phyloP scores from a whole-genome alignment of 2,329 filamentous ascomycete species.

The Xylariaceae sp. region DNA sequence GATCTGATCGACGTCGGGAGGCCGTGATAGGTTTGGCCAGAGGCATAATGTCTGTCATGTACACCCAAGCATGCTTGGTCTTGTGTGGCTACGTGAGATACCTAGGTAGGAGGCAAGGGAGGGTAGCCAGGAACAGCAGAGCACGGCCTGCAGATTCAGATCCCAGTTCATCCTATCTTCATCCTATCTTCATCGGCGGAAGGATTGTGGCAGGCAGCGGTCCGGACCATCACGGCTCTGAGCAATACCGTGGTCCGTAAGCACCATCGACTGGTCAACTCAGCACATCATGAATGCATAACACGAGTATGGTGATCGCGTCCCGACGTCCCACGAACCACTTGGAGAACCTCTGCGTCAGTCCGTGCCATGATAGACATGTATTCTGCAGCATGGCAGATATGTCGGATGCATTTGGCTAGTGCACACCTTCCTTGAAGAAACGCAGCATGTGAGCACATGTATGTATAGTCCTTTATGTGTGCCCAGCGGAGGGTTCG shows the following conservation, averaged over 20 bases:
- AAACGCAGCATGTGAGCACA: neutral
- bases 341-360: no score
- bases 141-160: slow-evolving; percentile 18
- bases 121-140: slow-evolving; percentile 5
- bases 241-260: slow-evolving; percentile 7
- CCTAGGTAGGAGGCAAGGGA: no score
- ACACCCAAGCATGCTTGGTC: no score
- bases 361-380: no score
- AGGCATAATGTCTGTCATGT: no score
- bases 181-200: slow-evolving; percentile 5
- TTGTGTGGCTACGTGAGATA: no score
- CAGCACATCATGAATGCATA: no score
- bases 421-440: neutral
- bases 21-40: no score
- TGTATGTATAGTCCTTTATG: slow-evolving; percentile 15
- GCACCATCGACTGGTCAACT: no score
- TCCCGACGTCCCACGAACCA: no score
- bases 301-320: no score
- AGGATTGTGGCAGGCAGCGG: slow-evolving; percentile 6
- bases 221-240: slow-evolving; percentile 9
- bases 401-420: neutral
- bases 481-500: slow-evolving; percentile 16
- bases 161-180: slow-evolving; percentile 24
- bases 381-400: no score
- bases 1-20: slow-evolving; percentile 20